A percentile compares a stretch with the other conserved stretches of the same genome.
Evolutionary conservation across 148 eudicot genomes (phyloP).

Genomic region (Rhododendron henanense): DNA sequence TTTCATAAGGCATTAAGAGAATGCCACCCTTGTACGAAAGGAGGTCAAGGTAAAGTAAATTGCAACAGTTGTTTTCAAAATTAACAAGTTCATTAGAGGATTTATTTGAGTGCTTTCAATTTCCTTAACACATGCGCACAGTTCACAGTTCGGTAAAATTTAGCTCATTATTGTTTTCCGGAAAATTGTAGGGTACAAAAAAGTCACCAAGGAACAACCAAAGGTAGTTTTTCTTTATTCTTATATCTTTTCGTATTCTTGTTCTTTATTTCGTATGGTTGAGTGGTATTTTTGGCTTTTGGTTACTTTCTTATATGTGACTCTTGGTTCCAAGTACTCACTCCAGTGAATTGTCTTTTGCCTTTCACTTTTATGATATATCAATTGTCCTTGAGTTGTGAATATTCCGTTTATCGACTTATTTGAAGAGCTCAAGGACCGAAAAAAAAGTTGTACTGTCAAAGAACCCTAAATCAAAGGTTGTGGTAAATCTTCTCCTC

Average conservation of each 20-base stretch:
- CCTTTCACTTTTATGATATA: neutral
- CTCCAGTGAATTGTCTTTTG: neutral
- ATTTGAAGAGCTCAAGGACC: neutral
- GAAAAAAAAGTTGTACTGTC: neutral
- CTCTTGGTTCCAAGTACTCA: neutral
- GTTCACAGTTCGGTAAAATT: neutral
- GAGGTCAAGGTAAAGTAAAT: neutral
- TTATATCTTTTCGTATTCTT: neutral
- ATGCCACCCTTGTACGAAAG: neutral
- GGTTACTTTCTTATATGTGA: neutral
- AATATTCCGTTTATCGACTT: neutral
- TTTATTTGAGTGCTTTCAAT: neutral
- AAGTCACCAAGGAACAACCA: neutral
- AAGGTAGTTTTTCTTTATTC: slow-evolving; percentile 13
- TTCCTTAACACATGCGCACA: neutral
- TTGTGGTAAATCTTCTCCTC: neutral
- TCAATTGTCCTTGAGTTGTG: neutral
- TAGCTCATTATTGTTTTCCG: slow-evolving; percentile 8
- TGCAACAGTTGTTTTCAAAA: neutral
- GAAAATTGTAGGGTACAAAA: slow-evolving; percentile 15
- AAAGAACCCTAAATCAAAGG: neutral
- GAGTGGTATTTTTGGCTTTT: neutral
- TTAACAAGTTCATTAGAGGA: neutral
- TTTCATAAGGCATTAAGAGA: neutral
- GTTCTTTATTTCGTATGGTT: neutral